A percentile compares a stretch with the other conserved stretches of the same genome.
Evolutionary conservation across 345 rosid genomes (phyloP).

Genomic region (Euphorbia tirucalli): DNA sequence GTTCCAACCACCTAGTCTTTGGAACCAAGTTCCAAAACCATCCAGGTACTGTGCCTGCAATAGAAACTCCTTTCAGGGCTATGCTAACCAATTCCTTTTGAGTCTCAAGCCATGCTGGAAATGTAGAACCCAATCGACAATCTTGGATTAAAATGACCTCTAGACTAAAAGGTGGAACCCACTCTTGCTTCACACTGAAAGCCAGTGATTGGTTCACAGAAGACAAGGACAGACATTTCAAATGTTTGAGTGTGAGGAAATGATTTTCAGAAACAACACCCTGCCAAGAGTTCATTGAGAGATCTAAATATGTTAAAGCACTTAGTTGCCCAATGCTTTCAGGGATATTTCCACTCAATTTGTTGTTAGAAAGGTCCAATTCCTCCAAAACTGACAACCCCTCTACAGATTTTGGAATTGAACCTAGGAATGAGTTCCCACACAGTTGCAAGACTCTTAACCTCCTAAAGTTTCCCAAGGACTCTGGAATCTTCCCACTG

Average conservation of each 20-base stretch:
- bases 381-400: slow-evolving; percentile 8
- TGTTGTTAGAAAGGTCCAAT: slow-evolving; percentile 5
- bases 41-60: slow-evolving; percentile 11
- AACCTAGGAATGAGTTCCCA: slow-evolving; percentile 9
- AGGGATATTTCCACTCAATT: slow-evolving; percentile 19
- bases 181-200: slow-evolving; percentile 3
- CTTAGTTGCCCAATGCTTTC: slow-evolving; percentile 17
- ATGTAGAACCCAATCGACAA: slow-evolving; percentile 1
- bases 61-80: slow-evolving; percentile 1
- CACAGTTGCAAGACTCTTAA: slow-evolving; percentile 3
- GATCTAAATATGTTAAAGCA: slow-evolving; percentile 2
- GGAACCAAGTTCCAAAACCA: slow-evolving; percentile 14
- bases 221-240: background rate
- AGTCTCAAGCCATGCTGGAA: slow-evolving; percentile 17
- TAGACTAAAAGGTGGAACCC: slow-evolving; percentile 19
- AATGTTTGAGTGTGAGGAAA: background rate
- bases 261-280: slow-evolving; percentile 17
- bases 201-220: background rate
- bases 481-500: slow-evolving; percentile 12
- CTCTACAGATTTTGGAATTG: slow-evolving; percentile 14
- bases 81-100: slow-evolving; percentile 2
- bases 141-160: background rate
- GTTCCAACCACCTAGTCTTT: background rate
- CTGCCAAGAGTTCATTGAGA: slow-evolving; percentile 17
- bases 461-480: slow-evolving; percentile 10